Base-by-base conservation (phyloP, 176 grass and related monocot species). In the Pharus latifolius region DNA sequence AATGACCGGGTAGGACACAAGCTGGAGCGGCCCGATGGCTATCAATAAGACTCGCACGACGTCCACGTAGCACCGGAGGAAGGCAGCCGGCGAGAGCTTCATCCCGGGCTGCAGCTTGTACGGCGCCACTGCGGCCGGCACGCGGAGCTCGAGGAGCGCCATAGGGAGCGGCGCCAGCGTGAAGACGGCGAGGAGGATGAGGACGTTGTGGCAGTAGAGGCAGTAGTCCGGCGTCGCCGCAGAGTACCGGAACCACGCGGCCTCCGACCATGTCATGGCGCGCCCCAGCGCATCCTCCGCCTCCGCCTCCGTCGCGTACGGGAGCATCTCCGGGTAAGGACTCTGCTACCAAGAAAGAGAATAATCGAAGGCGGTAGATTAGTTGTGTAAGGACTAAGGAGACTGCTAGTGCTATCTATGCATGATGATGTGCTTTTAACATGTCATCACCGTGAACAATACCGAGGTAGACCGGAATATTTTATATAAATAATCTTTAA, bases 61-160 rank as follows among this genome's bases (percentile, higher is more conserved):
- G 35, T 68, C 40, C 58, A 29, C 63, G 70, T 91, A 91, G 74
- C 88, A 91, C 37, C 66, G 74, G 27, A 83, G 31, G 80, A 87
- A 83, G 35, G 64, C 53, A 7, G 70, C 58, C n/a, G 59, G 23
- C 8, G 79, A 2, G 26, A 59, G 82, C 51, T 42, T 56, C 27
- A 90, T 61, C 46, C 80, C 73, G 8, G 88, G 88, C 88, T 91
- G 88, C 48, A 91, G 15, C 60, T 91, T 91, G 83, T 77, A 80
- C 17, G 65, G 49, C 20, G 56, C 34, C 0, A 90, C 48, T 1
- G 61, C 47, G 4, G 60, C 33, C 7, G 82, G 82, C 44, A 32
- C 1, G 18, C 57, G n/a, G 48, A 84, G 72, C 60, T 90, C 87
- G 38, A 90, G 19, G 9, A 90, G 24, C 12, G 73, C 72, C 45